Base-by-base conservation (phyloP, 108 stramenopile species). In the Stephanodiscus triporus region DNA sequence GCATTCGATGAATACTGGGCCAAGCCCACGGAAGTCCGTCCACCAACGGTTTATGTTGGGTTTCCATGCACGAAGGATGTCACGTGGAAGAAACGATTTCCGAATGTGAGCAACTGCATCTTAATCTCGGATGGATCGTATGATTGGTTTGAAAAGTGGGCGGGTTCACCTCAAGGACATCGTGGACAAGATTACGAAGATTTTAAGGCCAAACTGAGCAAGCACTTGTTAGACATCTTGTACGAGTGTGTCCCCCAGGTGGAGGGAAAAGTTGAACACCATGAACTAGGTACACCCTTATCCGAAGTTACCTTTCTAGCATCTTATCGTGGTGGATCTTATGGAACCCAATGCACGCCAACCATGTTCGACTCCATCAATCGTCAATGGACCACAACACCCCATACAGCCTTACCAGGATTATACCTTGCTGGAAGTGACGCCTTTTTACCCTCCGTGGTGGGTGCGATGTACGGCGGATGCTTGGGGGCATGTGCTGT, bases 31-130 rank as follows among this genome's bases (percentile, higher is more conserved):
- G 68, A 75, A n/a, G 63, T 71, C 17, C 85, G 88, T 10, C 88
- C 88, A 16, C 88, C 88, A 0, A 89, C 88, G 1, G 85, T 86
- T n/a, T 89, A 88, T 57, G 85, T 89, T 64, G 88, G 88, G 13
- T 88, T 88, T 57, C 88, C 88, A 0, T 85, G 76, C 48, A 70
- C 77, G 7, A 78, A 81, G 37, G 80, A 81, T 62, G 29, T 27
- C 10, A 77, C 76, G 17, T 81, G 80, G 80, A 81, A 77, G 49
- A 81, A 81, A 63, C 30, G 80, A 57, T 81, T 81, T 53, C 80
- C 80, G 24, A 76, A 72, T 14, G 66, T 81, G 20, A 72, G 70
- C 9, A 81, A 81, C 26, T 72, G 72, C 40, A 81, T 81, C 36
- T 64, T 81, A 13, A 81, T 81, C 23, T 70, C 68, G 11, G 80